Conservation (phyloP, 805 yeast species). For the Starmerella bacillaris region DNA sequence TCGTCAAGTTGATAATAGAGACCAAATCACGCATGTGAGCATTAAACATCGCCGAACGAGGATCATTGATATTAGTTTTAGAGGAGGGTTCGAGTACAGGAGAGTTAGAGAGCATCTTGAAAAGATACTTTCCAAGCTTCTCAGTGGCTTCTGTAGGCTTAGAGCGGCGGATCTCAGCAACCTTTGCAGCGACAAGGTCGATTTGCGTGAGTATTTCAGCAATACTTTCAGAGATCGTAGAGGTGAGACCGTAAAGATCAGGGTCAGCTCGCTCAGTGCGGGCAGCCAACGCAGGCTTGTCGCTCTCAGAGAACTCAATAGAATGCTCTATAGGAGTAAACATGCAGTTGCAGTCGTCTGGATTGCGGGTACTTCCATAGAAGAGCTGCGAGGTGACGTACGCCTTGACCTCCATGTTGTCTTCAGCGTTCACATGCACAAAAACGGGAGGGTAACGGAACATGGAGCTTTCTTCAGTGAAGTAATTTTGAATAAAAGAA, state of each 20-base stretch:
- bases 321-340: slow-evolving; percentile 62
- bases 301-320: slow-evolving; percentile 39
- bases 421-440: slow-evolving; percentile 46
- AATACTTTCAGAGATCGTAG: slow-evolving; percentile 24
- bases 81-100: slow-evolving; percentile 24
- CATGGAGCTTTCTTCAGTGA: slow-evolving; percentile 51
- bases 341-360: slow-evolving; percentile 30
- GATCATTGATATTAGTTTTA: slow-evolving; percentile 22
- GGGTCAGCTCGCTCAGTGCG: slow-evolving; percentile 22
- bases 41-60: slow-evolving; percentile 43
- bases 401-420: slow-evolving; percentile 41
- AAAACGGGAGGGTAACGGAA: slow-evolving; percentile 64
- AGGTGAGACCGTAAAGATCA: slow-evolving; percentile 23
- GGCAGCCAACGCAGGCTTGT: slow-evolving; percentile 25
- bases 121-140: slow-evolving; percentile 44
- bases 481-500: slow-evolving; percentile 65
- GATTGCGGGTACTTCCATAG: slow-evolving; percentile 24
- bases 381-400: slow-evolving; percentile 67
- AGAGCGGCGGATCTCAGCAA: slow-evolving; percentile 6
- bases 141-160: slow-evolving; percentile 11
- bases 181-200: slow-evolving; percentile 9
- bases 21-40: slow-evolving; percentile 63
- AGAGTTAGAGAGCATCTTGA: slow-evolving; percentile 28
- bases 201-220: slow-evolving; percentile 26
- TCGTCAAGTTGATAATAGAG: slow-evolving; percentile 65